Base-by-base conservation (phyloP, 257 asterid species). In the Nicotiana tomentosiformis region DNA sequence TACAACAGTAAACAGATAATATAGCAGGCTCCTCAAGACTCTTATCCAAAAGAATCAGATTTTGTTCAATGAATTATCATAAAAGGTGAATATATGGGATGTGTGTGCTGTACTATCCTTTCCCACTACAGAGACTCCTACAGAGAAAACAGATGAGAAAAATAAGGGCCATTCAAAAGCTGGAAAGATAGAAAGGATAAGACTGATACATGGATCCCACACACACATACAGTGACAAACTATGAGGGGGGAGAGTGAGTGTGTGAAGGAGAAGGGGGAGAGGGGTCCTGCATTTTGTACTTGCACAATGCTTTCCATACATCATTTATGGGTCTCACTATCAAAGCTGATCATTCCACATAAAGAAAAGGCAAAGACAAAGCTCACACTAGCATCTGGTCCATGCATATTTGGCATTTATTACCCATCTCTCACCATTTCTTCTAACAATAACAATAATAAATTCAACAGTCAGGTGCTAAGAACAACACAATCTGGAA, bases 321-420 rank as follows among this genome's bases (percentile, higher is more conserved):
- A 85, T 68, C 82, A 82, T 87, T 74, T 85, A 84, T 82, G 86
- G 82, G 80, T 82, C 84, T 87, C 88, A 60, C 84, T 65, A 82
- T 84, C 87, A 84, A 57, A 69, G 81, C 26, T 85, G 82, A 87
- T 85, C 83, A 84, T 85, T 85, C 83, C 83, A 79, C 83, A 55
- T n/a, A 66, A 80, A 83, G 66, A 84, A 35, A 78, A 84, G 76
- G 69, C 77, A 20, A 30, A 58, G 58, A 82, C 58, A 78, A 77
- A 80, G 51, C 81, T 57, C 68, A 78, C 85, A 78, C 82, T 84
- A 67, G 83, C 64, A 85, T 64, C 58, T 87, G 86, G 89, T 80
- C 89, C 83, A 82, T 86, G 83, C 88, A 82, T 80, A 84, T 85
- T 76, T 78, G 85, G 89, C 90, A 87, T 85, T 89, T 89, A 89